These are phyloP conservation scores for Noccaea bulbosa DNA, from an alignment of 345 rosid species.

Conservation along the genomic window DNA sequence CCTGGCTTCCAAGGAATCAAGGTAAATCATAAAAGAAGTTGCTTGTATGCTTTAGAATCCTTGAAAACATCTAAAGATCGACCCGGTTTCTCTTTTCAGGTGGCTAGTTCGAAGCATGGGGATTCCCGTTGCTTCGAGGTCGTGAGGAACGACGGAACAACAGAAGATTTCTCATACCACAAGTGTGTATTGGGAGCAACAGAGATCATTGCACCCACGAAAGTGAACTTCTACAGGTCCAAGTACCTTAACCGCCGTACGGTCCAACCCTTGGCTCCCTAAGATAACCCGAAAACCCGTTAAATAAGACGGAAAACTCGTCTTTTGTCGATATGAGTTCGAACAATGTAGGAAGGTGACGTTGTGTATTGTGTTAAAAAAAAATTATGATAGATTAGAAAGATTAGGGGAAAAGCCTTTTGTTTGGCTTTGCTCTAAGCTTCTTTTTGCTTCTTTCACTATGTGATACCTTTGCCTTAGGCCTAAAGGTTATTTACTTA, in stretches of 20 bases:
- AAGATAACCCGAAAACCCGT: not conserved
- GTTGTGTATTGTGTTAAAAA: conserved; percentile 21
- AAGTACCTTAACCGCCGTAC: conserved; percentile 36
- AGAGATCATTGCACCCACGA: conserved; percentile 68
- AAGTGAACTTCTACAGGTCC: conserved; percentile 52
- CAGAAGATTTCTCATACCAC: conserved; percentile 83
- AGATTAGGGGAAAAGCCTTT: conserved; percentile 43
- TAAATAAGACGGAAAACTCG: too few species aligned
- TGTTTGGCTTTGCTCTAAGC: conserved; percentile 50
- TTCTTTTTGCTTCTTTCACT: conserved; percentile 97
- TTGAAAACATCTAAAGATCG: conserved; percentile 15
- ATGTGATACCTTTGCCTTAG: conserved; percentile 61
- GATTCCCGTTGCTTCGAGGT: conserved; percentile 71
- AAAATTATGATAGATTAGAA: conserved; percentile 9
- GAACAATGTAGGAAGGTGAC: conserved; percentile 11
- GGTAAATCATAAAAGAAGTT: conserved; percentile 45
- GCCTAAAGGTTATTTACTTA: conserved; percentile 60
- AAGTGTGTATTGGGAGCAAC: conserved; percentile 80
- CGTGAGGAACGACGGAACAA: conserved; percentile 69
- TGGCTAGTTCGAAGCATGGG: conserved; percentile 61
- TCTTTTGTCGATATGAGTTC: not conserved
- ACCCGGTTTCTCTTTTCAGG: conserved; percentile 49
- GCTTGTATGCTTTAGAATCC: not conserved
- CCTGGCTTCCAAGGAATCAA: conserved; percentile 61
- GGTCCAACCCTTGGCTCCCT: not conserved